These are phyloP conservation scores for Aristolochia fimbriata DNA, from an alignment of 164 flowering plant genomes.

Conservation along the genomic window DNA sequence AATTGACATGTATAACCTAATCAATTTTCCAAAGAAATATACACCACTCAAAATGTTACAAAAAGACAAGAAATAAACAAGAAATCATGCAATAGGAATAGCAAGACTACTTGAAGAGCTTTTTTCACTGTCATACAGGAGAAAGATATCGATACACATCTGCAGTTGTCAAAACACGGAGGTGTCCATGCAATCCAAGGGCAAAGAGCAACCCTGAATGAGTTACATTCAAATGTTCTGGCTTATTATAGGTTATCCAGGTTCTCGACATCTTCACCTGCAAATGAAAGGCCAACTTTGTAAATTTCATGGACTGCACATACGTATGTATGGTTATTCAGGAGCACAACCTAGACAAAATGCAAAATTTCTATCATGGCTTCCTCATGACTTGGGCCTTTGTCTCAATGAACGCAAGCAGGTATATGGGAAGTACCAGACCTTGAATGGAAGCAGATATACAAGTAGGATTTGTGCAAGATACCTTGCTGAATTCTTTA, in stretches of 20 bases:
- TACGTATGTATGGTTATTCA: background rate
- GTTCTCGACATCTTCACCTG: slow-evolving; percentile 96
- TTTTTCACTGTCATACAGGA: slow-evolving; percentile 34
- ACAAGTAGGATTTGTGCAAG: too few relatives aligned
- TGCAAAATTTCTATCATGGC: too few relatives aligned
- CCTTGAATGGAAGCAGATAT: too few relatives aligned
- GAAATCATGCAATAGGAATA: background rate
- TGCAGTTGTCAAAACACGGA: slow-evolving; percentile 57
- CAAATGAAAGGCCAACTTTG: slow-evolving; percentile 1
- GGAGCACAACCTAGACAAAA: background rate
- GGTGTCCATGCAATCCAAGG: slow-evolving; percentile 84
- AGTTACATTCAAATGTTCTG: slow-evolving; percentile 65
- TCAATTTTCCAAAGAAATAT: too few relatives aligned
- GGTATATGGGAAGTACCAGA: too few relatives aligned
- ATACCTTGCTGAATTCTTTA: too few relatives aligned
- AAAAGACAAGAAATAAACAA: background rate
- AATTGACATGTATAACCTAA: too few relatives aligned
- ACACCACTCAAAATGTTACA: background rate
- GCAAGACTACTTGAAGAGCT: background rate
- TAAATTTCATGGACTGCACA: background rate
- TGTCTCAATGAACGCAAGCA: too few relatives aligned
- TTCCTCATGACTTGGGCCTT: too few relatives aligned
- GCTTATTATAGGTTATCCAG: slow-evolving; percentile 87
- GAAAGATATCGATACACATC: slow-evolving; percentile 74
- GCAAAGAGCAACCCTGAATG: slow-evolving; percentile 97